Evolutionary conservation across 208 protist species (phyloP).

Genomic region (Trypanosomatidae sp.): DNA sequence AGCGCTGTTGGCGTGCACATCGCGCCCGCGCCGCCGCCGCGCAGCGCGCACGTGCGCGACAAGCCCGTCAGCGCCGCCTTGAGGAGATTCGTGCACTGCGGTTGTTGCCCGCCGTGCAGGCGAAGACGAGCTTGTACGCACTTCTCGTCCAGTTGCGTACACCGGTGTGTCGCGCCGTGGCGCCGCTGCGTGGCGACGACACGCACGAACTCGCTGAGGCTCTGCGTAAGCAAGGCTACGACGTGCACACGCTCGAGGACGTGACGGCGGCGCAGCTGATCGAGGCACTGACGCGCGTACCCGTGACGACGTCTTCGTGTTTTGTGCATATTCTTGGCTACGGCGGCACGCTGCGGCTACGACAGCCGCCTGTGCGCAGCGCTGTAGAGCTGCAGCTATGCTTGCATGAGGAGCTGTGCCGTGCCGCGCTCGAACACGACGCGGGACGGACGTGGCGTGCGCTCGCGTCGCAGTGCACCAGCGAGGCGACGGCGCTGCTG

Average conservation of each 20-base stretch:
- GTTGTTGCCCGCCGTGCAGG: conserved; percentile 45
- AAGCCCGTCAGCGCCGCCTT: conserved; percentile 46
- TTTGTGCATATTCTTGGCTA: conserved; percentile 84
- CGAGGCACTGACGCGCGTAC: conserved; percentile 38
- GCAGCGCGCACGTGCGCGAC: conserved; percentile 13
- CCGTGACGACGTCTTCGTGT: conserved; percentile 36
- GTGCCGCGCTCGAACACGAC: conserved; percentile 32
- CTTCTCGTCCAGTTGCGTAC: conserved; percentile 68
- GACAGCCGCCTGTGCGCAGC: conserved; percentile 45
- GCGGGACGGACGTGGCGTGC: conserved; percentile 12
- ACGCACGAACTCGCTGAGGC: conserved; percentile 22
- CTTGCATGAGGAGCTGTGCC: conserved; percentile 35
- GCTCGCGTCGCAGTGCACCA: conserved; percentile 15
- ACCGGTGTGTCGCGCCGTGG: conserved; percentile 17
- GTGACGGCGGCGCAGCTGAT: conserved; percentile 24
- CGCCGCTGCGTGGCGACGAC: conserved; percentile 28
- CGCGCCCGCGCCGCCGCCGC: conserved; percentile 23
- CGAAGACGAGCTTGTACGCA: conserved; percentile 42
- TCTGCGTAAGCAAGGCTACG: conserved; percentile 61
- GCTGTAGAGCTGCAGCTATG: conserved; percentile 41
- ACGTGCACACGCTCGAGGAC: conserved; percentile 42
- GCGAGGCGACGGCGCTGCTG: conserved; percentile 14
- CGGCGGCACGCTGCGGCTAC: conserved; percentile 51
- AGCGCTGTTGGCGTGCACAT: conserved; percentile 61
- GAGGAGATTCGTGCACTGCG: conserved; percentile 66